phyloP scores from a whole-genome alignment of 306 rosid species.

The Amphicarpaea edgeworthii region DNA sequence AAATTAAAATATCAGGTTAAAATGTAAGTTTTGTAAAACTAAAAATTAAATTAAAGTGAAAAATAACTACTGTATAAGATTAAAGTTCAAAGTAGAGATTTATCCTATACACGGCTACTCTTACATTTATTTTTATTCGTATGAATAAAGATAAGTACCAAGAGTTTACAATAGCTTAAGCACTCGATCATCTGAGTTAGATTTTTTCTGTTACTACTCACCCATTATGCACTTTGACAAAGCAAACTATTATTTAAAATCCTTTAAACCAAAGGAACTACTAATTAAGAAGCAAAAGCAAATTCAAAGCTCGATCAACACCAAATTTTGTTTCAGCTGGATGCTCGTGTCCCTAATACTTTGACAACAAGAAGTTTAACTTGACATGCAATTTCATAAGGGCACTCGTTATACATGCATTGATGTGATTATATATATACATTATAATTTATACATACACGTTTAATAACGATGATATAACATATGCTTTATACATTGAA shows the following conservation, averaged over 20 bases:
- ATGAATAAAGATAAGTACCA: too few relatives aligned
- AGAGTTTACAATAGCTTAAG: too few relatives aligned
- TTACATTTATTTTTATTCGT: too few relatives aligned
- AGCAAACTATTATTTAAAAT: not conserved
- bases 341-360: not conserved
- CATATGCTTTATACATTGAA: constrained; percentile 7
- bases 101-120: not conserved
- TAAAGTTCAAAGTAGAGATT: not conserved
- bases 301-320: not conserved
- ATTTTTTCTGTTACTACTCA: too few relatives aligned
- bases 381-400: not conserved
- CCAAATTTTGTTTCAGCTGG: not conserved
- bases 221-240: not conserved
- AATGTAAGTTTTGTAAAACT: not conserved
- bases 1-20: not conserved
- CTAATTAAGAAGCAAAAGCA: not conserved
- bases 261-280: not conserved
- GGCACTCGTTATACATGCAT: constrained; percentile 12
- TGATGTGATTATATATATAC: not conserved
- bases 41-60: not conserved
- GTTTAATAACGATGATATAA: not conserved
- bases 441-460: not conserved
- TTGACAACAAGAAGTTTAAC: constrained; percentile 7
- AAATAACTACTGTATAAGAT: not conserved
- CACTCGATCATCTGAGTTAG: too few relatives aligned